Base-by-base conservation (phyloP, 805 yeast species). In the Kluyveromyces starmeri region DNA sequence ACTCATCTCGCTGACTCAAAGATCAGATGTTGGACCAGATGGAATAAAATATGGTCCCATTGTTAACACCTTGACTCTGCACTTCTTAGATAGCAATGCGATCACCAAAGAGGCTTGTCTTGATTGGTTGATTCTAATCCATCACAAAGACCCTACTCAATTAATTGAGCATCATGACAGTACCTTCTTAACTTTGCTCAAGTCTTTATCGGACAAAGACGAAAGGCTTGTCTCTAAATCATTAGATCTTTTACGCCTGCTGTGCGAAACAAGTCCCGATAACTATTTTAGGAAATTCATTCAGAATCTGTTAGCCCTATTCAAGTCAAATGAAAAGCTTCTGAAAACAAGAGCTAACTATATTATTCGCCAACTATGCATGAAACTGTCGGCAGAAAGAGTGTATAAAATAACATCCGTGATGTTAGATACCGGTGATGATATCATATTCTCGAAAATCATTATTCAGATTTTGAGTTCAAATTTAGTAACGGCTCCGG, bases 391-490 rank as follows among this genome's bases (percentile, higher is more conserved):
- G 37, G 78, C 95, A 0, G 95, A 85, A 47, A 70, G 89, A 40
- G 81, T 92, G 12, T 88, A 83, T 50, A 74, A 79, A 35, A 76
- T 88, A 0, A 59, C 88, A 15, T 85, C 96, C 0, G 77, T 75
- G 34, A 86, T 84, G 8, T 61, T 92, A 32, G 76, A 73, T 35
- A 39, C 59, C 13, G 75, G 76, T 33, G 62, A 64, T 10, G 83
- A 81, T 47, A 58, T 75, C 22, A 76, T 74, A 7, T 92, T 92
- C 53, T 73, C 82, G 20, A 73, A 83, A 38, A 73, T 78, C 41
- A 78, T 92, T 68, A 76, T 89, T 33, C 96, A 88, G 46, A 84
- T 88, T 22, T 65, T 89, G 51, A 85, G 84, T 58, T 86, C 83
- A 45, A 88, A 84, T 39, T 62, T 92, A 34, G 70, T 92, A 10